These are phyloP conservation scores for Fusarium fracticaudum DNA, from an alignment of 2,329 filamentous ascomycete genomes.

Conservation along the genomic window DNA sequence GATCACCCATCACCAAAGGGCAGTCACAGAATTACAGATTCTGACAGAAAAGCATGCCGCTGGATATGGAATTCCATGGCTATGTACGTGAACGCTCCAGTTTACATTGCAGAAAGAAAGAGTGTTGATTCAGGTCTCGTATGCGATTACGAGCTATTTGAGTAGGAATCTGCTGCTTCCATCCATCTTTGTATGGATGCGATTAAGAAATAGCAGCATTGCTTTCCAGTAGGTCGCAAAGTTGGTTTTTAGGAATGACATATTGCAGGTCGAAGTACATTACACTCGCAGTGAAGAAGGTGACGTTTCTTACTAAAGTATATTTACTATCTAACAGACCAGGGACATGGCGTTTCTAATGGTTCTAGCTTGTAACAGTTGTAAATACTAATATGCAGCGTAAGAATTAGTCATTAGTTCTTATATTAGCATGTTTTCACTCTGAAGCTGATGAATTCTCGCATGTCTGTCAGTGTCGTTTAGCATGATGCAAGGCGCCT, in stretches of 20 bases:
- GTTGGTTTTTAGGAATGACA: constrained; percentile 32
- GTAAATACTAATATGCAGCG: constrained; percentile 7
- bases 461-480: neutral
- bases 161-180: constrained; percentile 17
- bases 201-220: constrained; percentile 25
- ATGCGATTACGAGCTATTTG: constrained; percentile 32
- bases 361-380: neutral
- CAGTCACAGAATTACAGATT: constrained; percentile 1
- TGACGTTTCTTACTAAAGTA: constrained; percentile 12
- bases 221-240: constrained; percentile 36
- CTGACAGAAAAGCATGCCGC: constrained; percentile 1
- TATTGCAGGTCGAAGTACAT: constrained; percentile 27
- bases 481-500: neutral
- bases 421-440: neutral
- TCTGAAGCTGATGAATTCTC: neutral
- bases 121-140: constrained; percentile 35
- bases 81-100: constrained; percentile 37
- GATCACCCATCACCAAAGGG: neutral
- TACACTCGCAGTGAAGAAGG: constrained; percentile 13
- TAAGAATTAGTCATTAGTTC: neutral
- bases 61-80: constrained; percentile 20
- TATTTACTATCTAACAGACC: neutral
- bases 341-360: neutral
- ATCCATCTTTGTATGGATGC: constrained; percentile 23
- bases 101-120: constrained; percentile 30